Evolutionary conservation across 2,329 filamentous ascomycete species (phyloP).

Genomic region (Neodidymelliopsis sp.): DNA sequence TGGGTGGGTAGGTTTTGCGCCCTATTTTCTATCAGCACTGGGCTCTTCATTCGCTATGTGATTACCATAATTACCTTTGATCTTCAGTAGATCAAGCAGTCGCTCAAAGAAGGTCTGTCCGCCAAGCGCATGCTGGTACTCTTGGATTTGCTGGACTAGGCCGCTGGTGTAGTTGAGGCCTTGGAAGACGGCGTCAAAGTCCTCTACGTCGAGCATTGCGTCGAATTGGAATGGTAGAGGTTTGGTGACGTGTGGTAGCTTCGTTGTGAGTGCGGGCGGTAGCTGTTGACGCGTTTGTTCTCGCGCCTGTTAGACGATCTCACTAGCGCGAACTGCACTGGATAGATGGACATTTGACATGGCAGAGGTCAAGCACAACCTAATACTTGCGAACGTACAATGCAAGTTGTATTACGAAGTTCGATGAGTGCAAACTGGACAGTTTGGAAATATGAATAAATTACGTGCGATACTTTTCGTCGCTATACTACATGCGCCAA

Average conservation of each 20-base stretch:
- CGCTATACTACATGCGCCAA: slow-evolving; percentile 18
- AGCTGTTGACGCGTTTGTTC: slow-evolving; percentile 14
- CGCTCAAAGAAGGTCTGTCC: slow-evolving; percentile 81
- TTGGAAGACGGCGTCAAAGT: slow-evolving; percentile 73
- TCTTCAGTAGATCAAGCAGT: slow-evolving; percentile 72
- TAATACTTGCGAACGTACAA: no score
- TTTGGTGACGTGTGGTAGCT: slow-evolving; percentile 3
- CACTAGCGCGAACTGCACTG: slow-evolving; percentile 10
- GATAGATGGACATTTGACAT: background rate
- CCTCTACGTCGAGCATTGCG: slow-evolving; percentile 68
- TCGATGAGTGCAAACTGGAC: no score
- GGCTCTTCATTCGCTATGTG: no score
- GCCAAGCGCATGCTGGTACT: slow-evolving; percentile 71
- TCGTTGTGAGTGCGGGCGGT: slow-evolving; percentile 1
- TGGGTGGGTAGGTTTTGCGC: slow-evolving; percentile 76
- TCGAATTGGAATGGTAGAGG: background rate
- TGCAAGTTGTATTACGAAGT: no score
- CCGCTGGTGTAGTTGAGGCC: slow-evolving; percentile 35
- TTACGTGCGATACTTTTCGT: slow-evolving; percentile 13
- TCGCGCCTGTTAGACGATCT: slow-evolving; percentile 6
- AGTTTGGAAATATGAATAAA: background rate
- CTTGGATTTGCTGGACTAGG: slow-evolving; percentile 65
- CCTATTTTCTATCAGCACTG: slow-evolving; percentile 44
- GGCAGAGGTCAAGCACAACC: background rate
- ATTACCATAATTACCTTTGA: slow-evolving; percentile 70